Evolutionary conservation across 179 eudicot genomes (phyloP), one percentile per base, ranked within the genome.

Genomic region (Corrigiola litoralis): DNA sequence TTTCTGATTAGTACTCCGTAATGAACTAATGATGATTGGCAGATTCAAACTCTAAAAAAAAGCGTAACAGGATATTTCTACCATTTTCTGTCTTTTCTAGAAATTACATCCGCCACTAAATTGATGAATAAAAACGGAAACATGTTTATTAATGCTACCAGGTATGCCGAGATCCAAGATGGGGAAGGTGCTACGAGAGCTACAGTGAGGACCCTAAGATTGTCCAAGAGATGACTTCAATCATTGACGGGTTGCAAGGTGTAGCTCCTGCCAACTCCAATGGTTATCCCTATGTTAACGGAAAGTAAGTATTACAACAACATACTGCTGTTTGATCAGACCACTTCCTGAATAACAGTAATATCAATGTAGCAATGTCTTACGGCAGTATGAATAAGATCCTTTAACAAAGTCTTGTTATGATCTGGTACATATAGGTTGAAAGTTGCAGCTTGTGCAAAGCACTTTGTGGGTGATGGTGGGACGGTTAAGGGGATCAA

Each of bases 141-240:
- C 32, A 14, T 28, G 36, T 37, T 28, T 28, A 3, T 57, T 37
- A 12, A 57, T 38, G 31, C 9, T 28, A 4, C 12, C 32, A 66
- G 80, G 76, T 79, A 37, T 79, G 83, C 29, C 65, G 83, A 49
- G 80, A 79, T 63, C 80, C 80, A 32, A 64, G 80, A 79, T 79
- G 82, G 82, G 82, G 82, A n/a, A 61, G 82, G 11, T 78, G 82
- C 32, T 78, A 71, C 17, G 82, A 78, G 48, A 78, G 82, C 66
- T 78, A 67, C 14, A 78, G 82, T 5, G 82, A 78, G 46, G 82
- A 78, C 41, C 77, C 71, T 4, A 55, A 51, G 38, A 69, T 79
- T 42, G 83, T 79, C 6, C 62, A 72, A 41, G 48, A 49, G 60
- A 72, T 79, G 74, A 79, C 83, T 42, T 36, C 72, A 2, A 68